Evolutionary conservation across 2,329 filamentous ascomycete species (phyloP), one percentile per base, ranked within the genome.

Genomic region (Pleoardoris graminearum): DNA sequence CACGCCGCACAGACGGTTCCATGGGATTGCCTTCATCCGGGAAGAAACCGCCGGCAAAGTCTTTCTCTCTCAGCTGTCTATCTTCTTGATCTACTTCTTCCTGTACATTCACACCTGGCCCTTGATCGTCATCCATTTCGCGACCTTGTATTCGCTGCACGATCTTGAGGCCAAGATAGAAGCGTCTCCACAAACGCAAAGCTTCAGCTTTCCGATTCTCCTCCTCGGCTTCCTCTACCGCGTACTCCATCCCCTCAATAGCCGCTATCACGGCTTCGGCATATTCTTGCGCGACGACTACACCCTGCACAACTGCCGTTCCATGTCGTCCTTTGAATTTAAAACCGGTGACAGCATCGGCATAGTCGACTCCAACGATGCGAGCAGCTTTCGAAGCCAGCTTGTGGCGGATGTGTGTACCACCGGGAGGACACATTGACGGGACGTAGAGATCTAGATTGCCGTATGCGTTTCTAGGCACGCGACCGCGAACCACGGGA

Each of bases 321-420:
- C 93, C 93, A 50, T 90, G 86, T 2, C 90, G 84, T 0, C 91
- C 91, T 66, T 85, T 87, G 75, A 97, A 99, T 32, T 87, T 81
- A 66, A 97, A 99, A 0, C 93, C 93, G 0, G 88, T 94, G 4
- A 99, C 84, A 0, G 94, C 94, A 27, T 93, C 90, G 2, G 90
- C 90, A 70, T 89, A 96, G 73, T 97, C 91, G 16, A 97, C 81
- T 0, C 86, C 86, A 1, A 97, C 73, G 1, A 92, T 75, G 51
- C 82, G 85, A 0, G 91, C 91, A 1, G 93, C 93, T 45, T 83
- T 82, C 1, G 83, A 78, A 1, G 89, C 87, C 45, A 87, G 77
- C 12, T 77, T 71, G 55, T 83, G 78, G 45, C 75, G 76, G 23
- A 87, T 74, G 58, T 87, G 84, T 12, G 76, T 72, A n/a, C 78